Evolutionary conservation across 2,329 filamentous ascomycete species (phyloP).

Genomic region (Pseudocercospora pini-densiflorae): DNA sequence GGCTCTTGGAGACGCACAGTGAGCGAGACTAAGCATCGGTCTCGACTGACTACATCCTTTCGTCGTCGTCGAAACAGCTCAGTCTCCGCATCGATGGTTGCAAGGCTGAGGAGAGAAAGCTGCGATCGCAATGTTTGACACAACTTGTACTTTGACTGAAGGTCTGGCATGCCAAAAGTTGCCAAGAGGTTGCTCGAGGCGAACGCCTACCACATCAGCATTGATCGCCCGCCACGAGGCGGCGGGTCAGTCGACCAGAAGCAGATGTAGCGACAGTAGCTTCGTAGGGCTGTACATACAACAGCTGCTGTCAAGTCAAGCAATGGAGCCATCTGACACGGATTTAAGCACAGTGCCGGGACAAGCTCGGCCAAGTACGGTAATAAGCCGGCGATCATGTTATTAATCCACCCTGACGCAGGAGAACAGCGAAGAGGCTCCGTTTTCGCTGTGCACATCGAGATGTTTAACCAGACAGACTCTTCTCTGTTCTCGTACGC

Average conservation of each 20-base stretch:
- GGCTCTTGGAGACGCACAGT: too few relatives aligned
- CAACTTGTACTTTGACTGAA: background rate
- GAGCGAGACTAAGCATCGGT: too few relatives aligned
- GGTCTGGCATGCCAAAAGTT: background rate
- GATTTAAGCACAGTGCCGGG: background rate
- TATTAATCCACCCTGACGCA: background rate
- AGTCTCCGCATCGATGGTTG: too few relatives aligned
- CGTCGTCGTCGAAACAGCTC: too few relatives aligned
- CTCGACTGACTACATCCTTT: too few relatives aligned
- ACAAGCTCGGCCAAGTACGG: background rate
- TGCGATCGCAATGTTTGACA: too few relatives aligned
- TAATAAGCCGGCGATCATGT: conserved; percentile 1
- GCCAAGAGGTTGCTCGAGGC: background rate
- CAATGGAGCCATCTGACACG: background rate
- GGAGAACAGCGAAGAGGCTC: background rate
- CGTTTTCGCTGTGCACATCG: background rate
- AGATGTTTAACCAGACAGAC: background rate
- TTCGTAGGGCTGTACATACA: background rate
- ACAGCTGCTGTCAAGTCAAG: background rate
- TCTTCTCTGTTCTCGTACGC: too few relatives aligned
- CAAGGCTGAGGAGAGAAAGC: too few relatives aligned
- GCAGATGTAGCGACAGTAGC: background rate
- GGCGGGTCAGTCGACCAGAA: background rate
- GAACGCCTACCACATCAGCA: background rate
- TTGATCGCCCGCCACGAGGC: background rate